These are phyloP conservation scores for Medicago lupulina DNA, from an alignment of 306 rosid species.

Conservation along the genomic window DNA sequence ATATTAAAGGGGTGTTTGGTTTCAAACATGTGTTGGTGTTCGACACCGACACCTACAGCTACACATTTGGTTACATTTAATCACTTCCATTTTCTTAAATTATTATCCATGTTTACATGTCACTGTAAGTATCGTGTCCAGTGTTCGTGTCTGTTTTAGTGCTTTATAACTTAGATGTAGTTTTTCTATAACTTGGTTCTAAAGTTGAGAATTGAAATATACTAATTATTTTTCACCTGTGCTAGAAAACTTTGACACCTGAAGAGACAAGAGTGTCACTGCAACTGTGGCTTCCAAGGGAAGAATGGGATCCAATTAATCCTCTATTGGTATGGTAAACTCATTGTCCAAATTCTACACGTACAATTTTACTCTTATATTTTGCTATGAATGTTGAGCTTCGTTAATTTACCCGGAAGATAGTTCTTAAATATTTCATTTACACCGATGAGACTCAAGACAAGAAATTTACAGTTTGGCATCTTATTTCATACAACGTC, in stretches of 20 bases:
- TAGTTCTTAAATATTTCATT: conserved; percentile 11
- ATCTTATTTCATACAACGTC: neutral
- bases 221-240: conserved; percentile 43
- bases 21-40: neutral
- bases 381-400: too few relatives aligned
- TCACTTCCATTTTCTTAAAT: neutral
- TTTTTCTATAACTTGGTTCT: conserved; percentile 13
- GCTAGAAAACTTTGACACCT: conserved; percentile 80
- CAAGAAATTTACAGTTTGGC: neutral
- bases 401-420: too few relatives aligned
- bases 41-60: too few relatives aligned
- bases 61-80: too few relatives aligned
- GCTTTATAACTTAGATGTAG: conserved; percentile 7
- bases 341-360: conserved; percentile 22
- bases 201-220: conserved; percentile 21
- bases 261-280: conserved; percentile 91
- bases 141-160: neutral
- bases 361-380: conserved; percentile 3
- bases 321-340: conserved; percentile 79
- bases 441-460: neutral
- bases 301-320: conserved; percentile 97
- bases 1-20: neutral
- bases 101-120: neutral
- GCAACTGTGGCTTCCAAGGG: conserved; percentile 91
- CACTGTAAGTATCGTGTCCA: neutral